Evolutionary conservation across 768 basidiomycete species (phyloP), one percentile per base, ranked within the genome.

Genomic region (Podaxis sp.): DNA sequence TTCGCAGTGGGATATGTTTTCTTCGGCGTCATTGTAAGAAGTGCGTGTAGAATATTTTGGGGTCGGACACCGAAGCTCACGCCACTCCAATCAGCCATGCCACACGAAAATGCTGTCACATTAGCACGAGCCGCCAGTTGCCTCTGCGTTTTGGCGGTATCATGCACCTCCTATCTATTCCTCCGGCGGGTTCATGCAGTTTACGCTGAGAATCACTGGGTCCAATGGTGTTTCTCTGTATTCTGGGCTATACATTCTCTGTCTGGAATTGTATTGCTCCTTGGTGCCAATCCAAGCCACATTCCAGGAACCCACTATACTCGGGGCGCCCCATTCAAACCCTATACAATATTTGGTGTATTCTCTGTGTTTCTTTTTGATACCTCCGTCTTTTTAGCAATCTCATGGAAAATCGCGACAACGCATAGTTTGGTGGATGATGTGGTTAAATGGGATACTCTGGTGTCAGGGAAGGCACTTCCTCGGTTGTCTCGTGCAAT

Each of bases 231-330:
- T 24, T 75, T 77, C 56, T 67, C 67, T 39, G 1, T 68, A 22
- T 63, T 76, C 2, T 73, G 74, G 68, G 62, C 77, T 3, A 63
- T 53, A 0, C 70, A 69, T 15, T 54, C 76, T 8, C 71, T 65
- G 4, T 64, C 63, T 4, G 66, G 69, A 8, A 8, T 74, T 9
- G 67, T 72, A 1, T 64, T 73, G 8, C 69, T 70, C 11, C 61
- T 73, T 7, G 39, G 39, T 70, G 67, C 7, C 59, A 70, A 19
- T 63, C 63, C n/a, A 69, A 64, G 1, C 61, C 19, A 2, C 67
- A 72, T 44, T 67, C 79, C 73, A 4, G 67, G 71, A 3, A 78
- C 78, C 7, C 59, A 66, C 8, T 71, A 74, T 33, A 78, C 77
- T 57, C 64, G 70, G 65, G 64, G 24, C 67, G 70, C 8, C 55